A percentile compares a stretch with the other conserved stretches of the same genome.
Conservation (phyloP, 495 filamentous ascomycete genomes). For the Penicillium flavigenum region DNA sequence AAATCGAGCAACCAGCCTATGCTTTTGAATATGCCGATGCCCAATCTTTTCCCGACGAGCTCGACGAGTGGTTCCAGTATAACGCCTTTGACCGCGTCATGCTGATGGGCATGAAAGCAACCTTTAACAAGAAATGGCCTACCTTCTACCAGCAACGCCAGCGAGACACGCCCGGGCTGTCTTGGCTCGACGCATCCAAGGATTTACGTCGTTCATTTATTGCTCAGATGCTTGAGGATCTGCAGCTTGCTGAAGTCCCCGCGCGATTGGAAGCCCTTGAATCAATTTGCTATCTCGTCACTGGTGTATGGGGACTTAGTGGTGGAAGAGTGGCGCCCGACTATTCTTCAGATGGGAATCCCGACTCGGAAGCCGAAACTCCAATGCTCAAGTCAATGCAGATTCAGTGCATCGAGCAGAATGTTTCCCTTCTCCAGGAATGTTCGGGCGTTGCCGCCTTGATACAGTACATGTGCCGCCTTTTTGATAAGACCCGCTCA, state of each 20-base stretch:
- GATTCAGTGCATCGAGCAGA: constrained; percentile 66
- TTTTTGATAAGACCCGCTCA: constrained; percentile 53
- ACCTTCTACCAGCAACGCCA: constrained; percentile 41
- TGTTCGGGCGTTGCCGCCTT: constrained; percentile 59
- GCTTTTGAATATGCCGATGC: constrained; percentile 88
- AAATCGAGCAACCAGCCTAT: constrained; percentile 78
- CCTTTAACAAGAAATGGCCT: constrained; percentile 67
- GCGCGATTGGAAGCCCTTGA: constrained; percentile 65
- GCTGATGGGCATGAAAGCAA: constrained; percentile 65
- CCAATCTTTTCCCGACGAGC: constrained; percentile 75
- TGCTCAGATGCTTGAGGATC: constrained; percentile 35
- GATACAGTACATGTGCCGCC: constrained; percentile 57
- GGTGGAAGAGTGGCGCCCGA: constrained; percentile 49
- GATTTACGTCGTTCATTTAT: constrained; percentile 48
- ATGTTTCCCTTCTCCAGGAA: constrained; percentile 57
- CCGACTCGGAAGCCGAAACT: constrained; percentile 36
- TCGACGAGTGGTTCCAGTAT: constrained; percentile 97
- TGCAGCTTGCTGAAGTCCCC: constrained; percentile 51
- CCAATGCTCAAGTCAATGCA: constrained; percentile 57
- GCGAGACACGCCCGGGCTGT: constrained; percentile 31
- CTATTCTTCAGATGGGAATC: constrained; percentile 26
- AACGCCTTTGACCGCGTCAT: constrained; percentile 69
- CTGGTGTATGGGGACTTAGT: constrained; percentile 77
- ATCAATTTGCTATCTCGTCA: constrained; percentile 70
- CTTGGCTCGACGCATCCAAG: constrained; percentile 54